Percentiles rank a stretch among this genome's conserved stretches.
Conservation (phyloP, 345 rosid genomes). For the Eucalyptus erythrocorys region DNA sequence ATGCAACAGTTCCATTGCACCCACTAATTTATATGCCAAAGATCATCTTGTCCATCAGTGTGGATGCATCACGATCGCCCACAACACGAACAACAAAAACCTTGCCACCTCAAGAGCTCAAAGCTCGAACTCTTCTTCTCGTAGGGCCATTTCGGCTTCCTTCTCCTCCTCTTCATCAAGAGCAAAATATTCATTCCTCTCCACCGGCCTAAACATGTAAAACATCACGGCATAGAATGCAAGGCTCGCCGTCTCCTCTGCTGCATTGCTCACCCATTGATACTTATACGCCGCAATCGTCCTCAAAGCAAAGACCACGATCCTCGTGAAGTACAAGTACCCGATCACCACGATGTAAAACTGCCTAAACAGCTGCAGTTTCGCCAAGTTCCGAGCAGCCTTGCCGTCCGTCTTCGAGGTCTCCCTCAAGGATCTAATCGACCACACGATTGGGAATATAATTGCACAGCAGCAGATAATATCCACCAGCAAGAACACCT, state of each 20-base stretch:
- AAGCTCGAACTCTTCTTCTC: conserved; percentile 85
- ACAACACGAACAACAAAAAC: background rate
- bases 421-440: conserved; percentile 71
- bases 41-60: background rate
- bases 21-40: background rate
- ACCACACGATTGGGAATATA: conserved; percentile 94
- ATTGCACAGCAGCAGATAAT: conserved; percentile 89
- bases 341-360: conserved; percentile 84
- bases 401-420: conserved; percentile 85
- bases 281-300: conserved; percentile 81
- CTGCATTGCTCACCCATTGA: conserved; percentile 86
- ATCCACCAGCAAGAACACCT: conserved; percentile 74
- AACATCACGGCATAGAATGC: conserved; percentile 63
- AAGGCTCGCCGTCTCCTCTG: conserved; percentile 76
- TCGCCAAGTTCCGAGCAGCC: conserved; percentile 75
- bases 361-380: conserved; percentile 75
- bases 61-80: background rate
- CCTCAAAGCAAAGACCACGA: conserved; percentile 79
- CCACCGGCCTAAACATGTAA: conserved; percentile 86
- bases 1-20: background rate
- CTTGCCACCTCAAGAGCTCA: conserved; percentile 8
- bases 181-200: conserved; percentile 75
- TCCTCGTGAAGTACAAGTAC: conserved; percentile 77
- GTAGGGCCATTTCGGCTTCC: conserved; percentile 76
- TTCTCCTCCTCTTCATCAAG: conserved; percentile 89